Conservation (phyloP, 2,329 filamentous ascomycete genomes). For the Trichoderma arundinaceum region DNA sequence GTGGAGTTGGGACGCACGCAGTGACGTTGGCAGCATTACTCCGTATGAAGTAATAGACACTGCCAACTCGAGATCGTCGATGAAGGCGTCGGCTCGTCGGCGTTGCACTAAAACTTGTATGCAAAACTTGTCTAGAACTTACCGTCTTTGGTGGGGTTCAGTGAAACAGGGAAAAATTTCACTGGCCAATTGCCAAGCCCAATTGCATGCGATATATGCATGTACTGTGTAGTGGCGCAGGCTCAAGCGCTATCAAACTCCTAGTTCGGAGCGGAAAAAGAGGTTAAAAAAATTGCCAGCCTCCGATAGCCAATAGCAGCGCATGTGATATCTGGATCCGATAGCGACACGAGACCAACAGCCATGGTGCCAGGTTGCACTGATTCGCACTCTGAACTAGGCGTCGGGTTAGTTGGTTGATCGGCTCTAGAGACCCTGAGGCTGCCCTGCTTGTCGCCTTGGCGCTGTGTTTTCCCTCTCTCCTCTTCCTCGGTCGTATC, state of each 20-base stretch:
- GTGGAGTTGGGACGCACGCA: too few relatives aligned
- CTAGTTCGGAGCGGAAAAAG: conserved; percentile 23
- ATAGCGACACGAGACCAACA: conserved; percentile 24
- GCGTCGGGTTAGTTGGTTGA: neutral
- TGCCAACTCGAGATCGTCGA: conserved; percentile 1
- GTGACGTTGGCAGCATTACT: neutral
- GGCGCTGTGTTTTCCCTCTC: too few relatives aligned
- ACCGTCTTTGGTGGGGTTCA: conserved; percentile 18
- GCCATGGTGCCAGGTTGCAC: neutral
- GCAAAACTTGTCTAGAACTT: conserved; percentile 20
- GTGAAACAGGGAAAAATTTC: conserved; percentile 11
- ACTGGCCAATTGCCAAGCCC: conserved; percentile 5
- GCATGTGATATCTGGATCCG: conserved; percentile 29
- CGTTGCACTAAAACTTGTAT: neutral
- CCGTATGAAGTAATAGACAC: neutral
- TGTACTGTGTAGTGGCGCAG: conserved; percentile 29
- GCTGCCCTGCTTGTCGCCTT: neutral
- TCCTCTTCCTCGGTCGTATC: neutral
- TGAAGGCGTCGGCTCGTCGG: conserved; percentile 27
- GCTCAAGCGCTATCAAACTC: conserved; percentile 16
- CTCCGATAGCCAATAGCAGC: conserved; percentile 18
- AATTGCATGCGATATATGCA: conserved; percentile 28
- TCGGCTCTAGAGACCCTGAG: neutral
- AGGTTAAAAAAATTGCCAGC: conserved; percentile 14
- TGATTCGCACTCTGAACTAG: neutral